Evolutionary conservation across 371 early-diverging fungal species (phyloP), one percentile per base, ranked within the genome.

Genomic region (Actinomucor elegans): DNA sequence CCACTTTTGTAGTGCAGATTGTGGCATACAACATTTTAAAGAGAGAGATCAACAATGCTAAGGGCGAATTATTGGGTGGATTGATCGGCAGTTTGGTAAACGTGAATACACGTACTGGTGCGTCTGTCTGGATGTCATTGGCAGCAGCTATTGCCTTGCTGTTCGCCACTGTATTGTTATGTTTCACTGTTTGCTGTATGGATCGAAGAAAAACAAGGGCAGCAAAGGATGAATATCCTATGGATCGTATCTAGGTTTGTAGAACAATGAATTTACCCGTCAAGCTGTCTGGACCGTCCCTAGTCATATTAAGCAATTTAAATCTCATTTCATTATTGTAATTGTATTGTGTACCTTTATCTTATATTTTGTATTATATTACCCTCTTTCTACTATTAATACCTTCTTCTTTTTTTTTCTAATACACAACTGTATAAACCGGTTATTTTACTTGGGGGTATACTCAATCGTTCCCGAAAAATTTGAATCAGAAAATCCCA

Each of bases 41-140:
- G 27, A 47, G 26, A 28, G 38, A 29, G 14, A 28, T 55, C 5
- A 24, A 35, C 24, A 24, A 45, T 10, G 15, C 40, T 8, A 55
- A 43, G 17, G 18, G 26, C 5, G 20, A 17, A 3, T 32, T 55
- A 10, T 37, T 55, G 12, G 61, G 61, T 1, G 36, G 47, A 1
- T 7, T 51, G 6, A 34, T 61, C 20, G 36, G 38, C 14, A 12
- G 51, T 14, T 11, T 55, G 9, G 61, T 61, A 4, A 23, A 12
- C 0, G 4, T 61, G 1, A 17, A 18, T 1, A 42, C 50, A 12
- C 32, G 38, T 11, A 29, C 21, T 2, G 67, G 67, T 10, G 35
- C 58, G 5, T 57, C 67, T 1, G 36, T 54, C 9, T 66, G 67
- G 67, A 34, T 66, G 32, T 58, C 62, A 1, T 23, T 66, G 7